Conservation (phyloP, 2,329 filamentous ascomycete species). For the Ustulina deusta region DNA sequence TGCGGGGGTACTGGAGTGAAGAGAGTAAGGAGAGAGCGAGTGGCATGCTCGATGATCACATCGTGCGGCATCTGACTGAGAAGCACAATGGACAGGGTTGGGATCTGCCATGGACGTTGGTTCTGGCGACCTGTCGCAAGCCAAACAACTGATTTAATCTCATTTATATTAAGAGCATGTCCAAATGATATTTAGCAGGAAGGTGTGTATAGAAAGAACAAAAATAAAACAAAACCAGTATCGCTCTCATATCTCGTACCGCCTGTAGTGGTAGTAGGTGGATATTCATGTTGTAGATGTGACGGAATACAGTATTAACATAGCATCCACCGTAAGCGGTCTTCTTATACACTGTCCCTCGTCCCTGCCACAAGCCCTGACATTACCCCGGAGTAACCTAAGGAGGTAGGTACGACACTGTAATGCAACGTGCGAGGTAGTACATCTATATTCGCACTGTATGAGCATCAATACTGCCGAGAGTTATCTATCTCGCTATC, state of each 20-base stretch:
- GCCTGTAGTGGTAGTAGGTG: too few relatives aligned
- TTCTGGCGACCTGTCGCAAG: constrained; percentile 48
- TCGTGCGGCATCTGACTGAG: constrained; percentile 53
- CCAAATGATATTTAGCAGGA: background rate
- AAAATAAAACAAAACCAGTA: too few relatives aligned
- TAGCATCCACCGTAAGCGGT: too few relatives aligned
- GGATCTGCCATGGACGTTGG: constrained; percentile 52
- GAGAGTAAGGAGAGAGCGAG: constrained; percentile 55
- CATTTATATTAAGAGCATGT: background rate
- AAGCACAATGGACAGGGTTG: constrained; percentile 55
- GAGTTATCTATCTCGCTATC: too few relatives aligned
- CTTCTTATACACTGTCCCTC: too few relatives aligned
- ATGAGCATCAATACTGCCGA: background rate
- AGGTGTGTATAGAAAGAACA: background rate
- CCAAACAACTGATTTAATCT: constrained; percentile 18
- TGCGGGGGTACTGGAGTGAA: constrained; percentile 56
- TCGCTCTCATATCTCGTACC: too few relatives aligned
- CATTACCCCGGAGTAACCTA: too few relatives aligned
- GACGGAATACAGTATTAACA: too few relatives aligned
- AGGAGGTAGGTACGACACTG: too few relatives aligned
- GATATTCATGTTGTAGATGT: too few relatives aligned
- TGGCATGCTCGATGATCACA: constrained; percentile 49
- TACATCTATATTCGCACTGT: background rate
- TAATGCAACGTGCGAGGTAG: background rate
- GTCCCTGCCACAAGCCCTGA: too few relatives aligned